Evolutionary conservation across 2,329 filamentous ascomycete species (phyloP).

Genomic region (Cladosporium sp.): DNA sequence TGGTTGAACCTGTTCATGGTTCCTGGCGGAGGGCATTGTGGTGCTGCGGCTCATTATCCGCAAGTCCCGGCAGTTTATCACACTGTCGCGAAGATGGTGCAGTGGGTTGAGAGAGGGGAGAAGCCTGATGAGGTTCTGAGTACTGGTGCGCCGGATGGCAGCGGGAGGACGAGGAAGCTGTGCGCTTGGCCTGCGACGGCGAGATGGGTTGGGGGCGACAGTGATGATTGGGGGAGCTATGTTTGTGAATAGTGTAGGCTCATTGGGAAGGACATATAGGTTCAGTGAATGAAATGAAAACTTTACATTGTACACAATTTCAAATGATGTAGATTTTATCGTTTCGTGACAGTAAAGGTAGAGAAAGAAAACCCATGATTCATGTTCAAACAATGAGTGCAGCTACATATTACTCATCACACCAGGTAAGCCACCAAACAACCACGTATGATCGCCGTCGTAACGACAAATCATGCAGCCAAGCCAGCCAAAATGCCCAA

Average conservation of each 20-base stretch:
- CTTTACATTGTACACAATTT: not conserved
- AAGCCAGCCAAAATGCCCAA: too few relatives aligned
- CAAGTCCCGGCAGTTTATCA: slow-evolving; percentile 27
- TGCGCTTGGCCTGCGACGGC: slow-evolving; percentile 33
- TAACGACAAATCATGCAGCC: not conserved
- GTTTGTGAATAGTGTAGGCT: slow-evolving; percentile 21
- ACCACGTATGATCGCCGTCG: not conserved
- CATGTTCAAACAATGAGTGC: not conserved
- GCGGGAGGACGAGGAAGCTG: slow-evolving; percentile 30
- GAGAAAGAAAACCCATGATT: not conserved
- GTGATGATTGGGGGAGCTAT: slow-evolving; percentile 24
- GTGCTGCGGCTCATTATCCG: slow-evolving; percentile 30
- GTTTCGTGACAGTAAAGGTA: not conserved
- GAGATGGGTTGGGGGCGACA: slow-evolving; percentile 21
- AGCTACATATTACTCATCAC: slow-evolving; percentile 1
- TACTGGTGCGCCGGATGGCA: slow-evolving; percentile 29
- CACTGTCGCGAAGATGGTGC: slow-evolving; percentile 22
- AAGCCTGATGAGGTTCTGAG: slow-evolving; percentile 29
- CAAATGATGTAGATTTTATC: not conserved
- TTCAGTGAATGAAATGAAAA: not conserved
- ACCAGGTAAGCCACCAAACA: not conserved
- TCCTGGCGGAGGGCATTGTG: slow-evolving; percentile 37
- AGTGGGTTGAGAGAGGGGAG: slow-evolving; percentile 32
- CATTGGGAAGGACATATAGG: not conserved
- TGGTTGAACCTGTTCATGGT: slow-evolving; percentile 38